Conservation (phyloP, 306 rosid species). For the Amphicarpaea edgeworthii region DNA sequence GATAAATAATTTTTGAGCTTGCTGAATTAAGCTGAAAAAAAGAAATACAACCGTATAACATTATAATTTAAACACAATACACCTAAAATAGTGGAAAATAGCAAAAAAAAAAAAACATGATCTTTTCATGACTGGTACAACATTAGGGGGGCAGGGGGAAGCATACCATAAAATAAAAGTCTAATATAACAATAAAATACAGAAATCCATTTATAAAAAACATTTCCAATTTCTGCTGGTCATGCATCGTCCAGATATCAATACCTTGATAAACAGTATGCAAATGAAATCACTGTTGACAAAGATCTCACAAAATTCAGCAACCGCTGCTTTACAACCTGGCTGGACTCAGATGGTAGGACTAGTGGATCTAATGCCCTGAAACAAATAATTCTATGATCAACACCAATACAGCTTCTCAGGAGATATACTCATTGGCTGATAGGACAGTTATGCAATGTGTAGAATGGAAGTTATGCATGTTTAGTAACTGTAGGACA, state of each 20-base stretch:
- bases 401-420: constrained; percentile 42
- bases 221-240: constrained; percentile 21
- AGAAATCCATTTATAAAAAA: constrained; percentile 4
- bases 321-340: constrained; percentile 85
- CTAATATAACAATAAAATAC: constrained; percentile 1
- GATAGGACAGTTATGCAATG: not conserved
- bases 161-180: constrained; percentile 13
- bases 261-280: constrained; percentile 90
- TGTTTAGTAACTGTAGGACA: not conserved
- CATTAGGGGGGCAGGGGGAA: constrained; percentile 2
- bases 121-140: constrained; percentile 8
- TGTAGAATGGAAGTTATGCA: not conserved
- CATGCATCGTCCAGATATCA: constrained; percentile 25
- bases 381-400: constrained; percentile 49
- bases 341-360: constrained; percentile 82
- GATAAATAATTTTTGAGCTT: constrained; percentile 74
- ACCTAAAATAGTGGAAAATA: constrained; percentile 27
- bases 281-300: constrained; percentile 91
- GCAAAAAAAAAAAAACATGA: not conserved
- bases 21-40: constrained; percentile 89
- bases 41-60: constrained; percentile 40
- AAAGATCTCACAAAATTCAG: constrained; percentile 78
- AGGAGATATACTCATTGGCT: constrained; percentile 4
- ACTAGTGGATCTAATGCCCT: constrained; percentile 91
- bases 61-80: constrained; percentile 41